Evolutionary conservation across 441 rosid species (phyloP), one percentile per base, ranked within the genome.

Genomic region (Adansonia grandidieri): DNA sequence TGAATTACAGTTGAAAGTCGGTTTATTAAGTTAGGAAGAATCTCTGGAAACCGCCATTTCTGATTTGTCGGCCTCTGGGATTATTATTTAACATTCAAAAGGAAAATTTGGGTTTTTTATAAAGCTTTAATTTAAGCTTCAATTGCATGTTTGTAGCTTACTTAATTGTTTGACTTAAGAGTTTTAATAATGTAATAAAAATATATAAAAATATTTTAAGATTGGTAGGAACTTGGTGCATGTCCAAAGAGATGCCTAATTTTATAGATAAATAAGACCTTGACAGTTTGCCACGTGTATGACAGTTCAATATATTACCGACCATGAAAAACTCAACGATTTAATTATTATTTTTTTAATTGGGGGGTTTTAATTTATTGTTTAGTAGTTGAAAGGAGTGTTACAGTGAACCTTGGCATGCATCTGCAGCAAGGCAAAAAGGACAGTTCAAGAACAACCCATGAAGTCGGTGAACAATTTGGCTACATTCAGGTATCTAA

Each of bases 41-140:
- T 80, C 84, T 69, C 75, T 67, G 15, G 24, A 40, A 85, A 84
- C 90, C 84, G 85, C 76, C 88, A 79, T 83, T 80, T 81, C 79
- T 77, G 87, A 84, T 82, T 86, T 85, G 88, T 86, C 91, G 87
- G 92, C 85, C 67, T 78, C 44, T 69, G 73, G 22, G 63, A 81
- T 50, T 76, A 61, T 68, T 20, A 17, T 76, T 78, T 7, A 22
- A 24, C 24, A 11, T 48, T 69, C 51, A 61, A 20, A 58, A 19
- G 1, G 2, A 58, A 11, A 58, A 8, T 47, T 68, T 20, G 4
- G n/a, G 32, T 28, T 28, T 48, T 47, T n/a, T 20, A 24, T 14
- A 51, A 53, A 48, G 1, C 7, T 4, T n/a, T 0, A 24, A 62
- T 71, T 15, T 3, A 53, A 70, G 17, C 32, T 24, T 15, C 20